Conservation (phyloP, 208 protist genomes). For the Trichomonas gallinae region DNA sequence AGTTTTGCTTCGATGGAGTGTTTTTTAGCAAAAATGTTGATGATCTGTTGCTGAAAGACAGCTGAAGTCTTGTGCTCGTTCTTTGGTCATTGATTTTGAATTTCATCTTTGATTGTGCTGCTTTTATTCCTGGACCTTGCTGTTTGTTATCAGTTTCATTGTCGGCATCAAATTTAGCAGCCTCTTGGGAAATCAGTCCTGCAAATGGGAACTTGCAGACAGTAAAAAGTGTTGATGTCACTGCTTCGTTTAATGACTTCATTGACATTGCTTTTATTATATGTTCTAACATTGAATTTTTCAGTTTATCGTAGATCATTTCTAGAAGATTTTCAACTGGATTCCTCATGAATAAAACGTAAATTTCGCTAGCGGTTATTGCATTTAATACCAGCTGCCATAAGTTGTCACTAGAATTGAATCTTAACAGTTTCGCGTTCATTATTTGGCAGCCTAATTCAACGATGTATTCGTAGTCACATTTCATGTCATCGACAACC, state of each 20-base stretch:
- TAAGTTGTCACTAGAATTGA: not conserved
- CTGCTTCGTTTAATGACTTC: not conserved
- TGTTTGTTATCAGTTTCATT: not conserved
- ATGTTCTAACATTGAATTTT: not conserved
- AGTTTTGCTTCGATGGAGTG: not conserved
- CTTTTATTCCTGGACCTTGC: not conserved
- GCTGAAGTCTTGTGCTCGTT: not conserved
- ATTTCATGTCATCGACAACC: not conserved
- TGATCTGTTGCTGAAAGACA: not conserved
- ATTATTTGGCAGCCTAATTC: not conserved
- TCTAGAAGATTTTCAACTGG: not conserved
- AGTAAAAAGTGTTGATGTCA: not conserved
- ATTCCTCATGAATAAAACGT: not conserved
- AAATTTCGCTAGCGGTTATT: not conserved
- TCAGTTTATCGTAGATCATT: not conserved
- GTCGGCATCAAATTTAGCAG: not conserved
- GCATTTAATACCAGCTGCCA: not conserved
- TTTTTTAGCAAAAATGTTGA: not conserved
- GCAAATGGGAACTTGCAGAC: not conserved
- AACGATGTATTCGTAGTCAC: not conserved
- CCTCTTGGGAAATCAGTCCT: not conserved
- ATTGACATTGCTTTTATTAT: not conserved
- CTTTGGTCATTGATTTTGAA: not conserved
- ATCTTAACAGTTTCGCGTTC: not conserved
- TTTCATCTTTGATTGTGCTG: not conserved